A percentile compares a stretch with the other conserved stretches of the same genome.
These are phyloP conservation scores for Vaccinium myrtillus DNA, from an alignment of 148 eudicot genomes.

Conservation along the genomic window DNA sequence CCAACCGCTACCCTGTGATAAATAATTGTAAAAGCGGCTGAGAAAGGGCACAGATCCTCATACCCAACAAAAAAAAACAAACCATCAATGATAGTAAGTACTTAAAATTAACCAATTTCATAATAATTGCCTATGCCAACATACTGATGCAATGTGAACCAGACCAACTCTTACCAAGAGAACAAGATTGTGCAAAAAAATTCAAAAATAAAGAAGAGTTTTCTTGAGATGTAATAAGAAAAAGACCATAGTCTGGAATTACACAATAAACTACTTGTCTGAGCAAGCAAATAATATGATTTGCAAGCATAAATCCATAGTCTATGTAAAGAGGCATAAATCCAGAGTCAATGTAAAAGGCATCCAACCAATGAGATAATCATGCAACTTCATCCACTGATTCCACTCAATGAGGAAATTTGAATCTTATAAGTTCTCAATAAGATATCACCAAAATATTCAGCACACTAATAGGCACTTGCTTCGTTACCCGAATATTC, in stretches of 20 bases:
- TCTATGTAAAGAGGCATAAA: background rate
- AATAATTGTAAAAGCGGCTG: slow-evolving; percentile 10
- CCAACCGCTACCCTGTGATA: slow-evolving; percentile 88
- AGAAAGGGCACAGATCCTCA: background rate
- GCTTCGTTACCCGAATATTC: background rate
- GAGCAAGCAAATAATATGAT: background rate
- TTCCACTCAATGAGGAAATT: background rate
- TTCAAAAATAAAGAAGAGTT: background rate
- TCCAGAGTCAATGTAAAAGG: background rate
- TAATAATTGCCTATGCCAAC: background rate
- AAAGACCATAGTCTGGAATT: background rate
- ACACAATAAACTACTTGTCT: background rate
- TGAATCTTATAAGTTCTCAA: background rate
- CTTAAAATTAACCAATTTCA: background rate
- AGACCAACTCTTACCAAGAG: background rate
- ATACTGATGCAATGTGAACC: background rate
- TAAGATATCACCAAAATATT: background rate
- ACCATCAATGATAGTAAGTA: background rate
- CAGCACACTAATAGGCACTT: background rate
- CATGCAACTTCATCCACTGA: background rate
- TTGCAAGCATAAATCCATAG: background rate
- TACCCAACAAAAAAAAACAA: background rate
- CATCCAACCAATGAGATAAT: background rate
- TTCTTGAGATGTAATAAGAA: background rate
- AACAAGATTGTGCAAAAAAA: background rate